Conservation (phyloP, 345 rosid species). For the Gossypium arboreum region DNA sequence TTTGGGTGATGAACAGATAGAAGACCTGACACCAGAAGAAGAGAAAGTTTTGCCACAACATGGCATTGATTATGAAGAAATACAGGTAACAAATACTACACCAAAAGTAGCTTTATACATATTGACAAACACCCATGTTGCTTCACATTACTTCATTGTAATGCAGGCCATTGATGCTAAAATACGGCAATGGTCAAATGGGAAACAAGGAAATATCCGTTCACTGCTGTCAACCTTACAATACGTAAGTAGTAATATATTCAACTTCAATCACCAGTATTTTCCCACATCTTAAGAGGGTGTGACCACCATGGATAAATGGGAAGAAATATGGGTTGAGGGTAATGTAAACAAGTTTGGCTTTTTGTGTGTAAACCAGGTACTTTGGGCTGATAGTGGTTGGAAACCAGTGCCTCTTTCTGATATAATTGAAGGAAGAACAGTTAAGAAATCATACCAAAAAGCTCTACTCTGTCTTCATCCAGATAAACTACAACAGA, state of each 20-base stretch:
- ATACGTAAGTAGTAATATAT: constrained; percentile 51
- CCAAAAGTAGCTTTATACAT: not conserved
- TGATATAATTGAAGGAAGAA: constrained; percentile 76
- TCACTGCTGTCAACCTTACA: constrained; percentile 85
- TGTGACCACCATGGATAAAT: no score
- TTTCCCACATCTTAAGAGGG: no score
- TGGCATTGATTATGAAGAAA: constrained; percentile 35
- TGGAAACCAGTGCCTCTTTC: constrained; percentile 89
- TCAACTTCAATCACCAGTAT: not conserved
- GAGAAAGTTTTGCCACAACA: constrained; percentile 30
- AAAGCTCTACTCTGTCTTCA: constrained; percentile 82
- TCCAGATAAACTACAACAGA: constrained; percentile 94
- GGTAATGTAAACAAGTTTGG: no score
- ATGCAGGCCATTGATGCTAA: constrained; percentile 60
- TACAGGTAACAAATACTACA: constrained; percentile 36
- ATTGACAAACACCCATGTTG: not conserved
- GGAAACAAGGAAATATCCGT: constrained; percentile 85
- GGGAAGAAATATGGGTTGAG: no score
- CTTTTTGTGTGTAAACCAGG: constrained; percentile 31
- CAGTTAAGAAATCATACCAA: constrained; percentile 81
- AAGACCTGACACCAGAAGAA: constrained; percentile 42
- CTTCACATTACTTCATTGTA: constrained; percentile 11
- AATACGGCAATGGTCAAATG: constrained; percentile 69
- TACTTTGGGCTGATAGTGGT: constrained; percentile 84
- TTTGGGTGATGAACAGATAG: constrained; percentile 38